Evolutionary conservation across 1,139 yeast species (phyloP).

Genomic region (Magnusiomyces ingens): DNA sequence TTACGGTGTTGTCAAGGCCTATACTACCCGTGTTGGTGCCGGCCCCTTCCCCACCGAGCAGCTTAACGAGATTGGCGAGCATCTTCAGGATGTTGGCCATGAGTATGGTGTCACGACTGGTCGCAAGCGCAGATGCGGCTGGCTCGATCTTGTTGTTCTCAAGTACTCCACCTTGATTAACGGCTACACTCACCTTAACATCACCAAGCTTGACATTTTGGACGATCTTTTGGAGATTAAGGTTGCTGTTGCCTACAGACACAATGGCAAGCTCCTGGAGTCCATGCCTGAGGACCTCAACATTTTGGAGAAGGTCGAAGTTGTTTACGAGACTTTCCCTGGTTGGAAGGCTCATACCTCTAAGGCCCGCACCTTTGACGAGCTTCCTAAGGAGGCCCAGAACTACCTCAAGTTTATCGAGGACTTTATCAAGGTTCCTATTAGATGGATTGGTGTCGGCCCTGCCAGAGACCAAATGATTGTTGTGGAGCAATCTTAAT

Average conservation of each 20-base stretch:
- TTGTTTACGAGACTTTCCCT: slow-evolving; percentile 80
- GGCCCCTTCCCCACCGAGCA: slow-evolving; percentile 99
- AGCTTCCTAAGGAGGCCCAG: slow-evolving; percentile 83
- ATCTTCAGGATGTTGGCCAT: slow-evolving; percentile 84
- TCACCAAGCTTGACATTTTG: slow-evolving; percentile 91
- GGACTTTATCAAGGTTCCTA: slow-evolving; percentile 72
- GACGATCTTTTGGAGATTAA: slow-evolving; percentile 83
- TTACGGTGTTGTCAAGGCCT: slow-evolving; percentile 96
- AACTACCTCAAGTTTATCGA: slow-evolving; percentile 79
- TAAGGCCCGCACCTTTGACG: slow-evolving; percentile 56
- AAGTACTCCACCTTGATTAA: slow-evolving; percentile 85
- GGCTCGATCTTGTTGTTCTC: slow-evolving; percentile 95
- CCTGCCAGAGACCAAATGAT: slow-evolving; percentile 70
- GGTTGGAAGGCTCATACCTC: slow-evolving; percentile 94
- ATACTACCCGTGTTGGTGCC: slow-evolving; percentile 98
- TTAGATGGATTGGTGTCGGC: slow-evolving; percentile 98
- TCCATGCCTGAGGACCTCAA: slow-evolving; percentile 90
- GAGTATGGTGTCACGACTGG: slow-evolving; percentile 99
- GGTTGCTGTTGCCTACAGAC: slow-evolving; percentile 75
- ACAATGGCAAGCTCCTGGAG: slow-evolving; percentile 65
- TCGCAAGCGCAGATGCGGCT: slow-evolving; percentile 98
- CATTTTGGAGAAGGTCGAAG: slow-evolving; percentile 80
- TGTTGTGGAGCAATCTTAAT: slow-evolving; percentile 7
- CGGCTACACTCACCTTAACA: slow-evolving; percentile 90
- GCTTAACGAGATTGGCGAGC: slow-evolving; percentile 78